Evolutionary conservation across 2,329 filamentous ascomycete species (phyloP), one percentile per base, ranked within the genome.

Genomic region (Hyphodiscus sp.): DNA sequence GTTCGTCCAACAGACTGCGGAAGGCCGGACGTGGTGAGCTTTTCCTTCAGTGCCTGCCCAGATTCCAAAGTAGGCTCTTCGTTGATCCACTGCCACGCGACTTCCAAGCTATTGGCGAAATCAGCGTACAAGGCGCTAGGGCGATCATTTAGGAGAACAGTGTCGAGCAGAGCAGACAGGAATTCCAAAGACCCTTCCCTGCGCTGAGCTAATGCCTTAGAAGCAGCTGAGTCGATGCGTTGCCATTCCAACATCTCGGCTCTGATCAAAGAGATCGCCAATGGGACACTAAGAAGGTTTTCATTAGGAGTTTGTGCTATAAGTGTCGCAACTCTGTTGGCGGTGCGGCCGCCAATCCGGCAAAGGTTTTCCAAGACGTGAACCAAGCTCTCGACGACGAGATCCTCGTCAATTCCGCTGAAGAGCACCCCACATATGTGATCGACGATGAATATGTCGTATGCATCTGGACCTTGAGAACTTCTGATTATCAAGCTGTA

Each of bases 111-210:
- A 57, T 83, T 80, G 7, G 89, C 85, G 65, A 96, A 95, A 70
- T 97, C 91, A 1, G 91, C 85, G 62, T 90, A 87, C 47, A 96
- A 74, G 1, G 87, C 87, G 41, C 86, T 80, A 0, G 90, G 89
- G 45, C 85, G 82, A 47, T 91, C 88, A 61, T 82, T 88, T 48
- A 95, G 79, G 9, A 96, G 74, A 0, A 91, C 81, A 44, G 89
- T 81, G 60, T 94, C 87, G 58, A 96, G 76, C 44, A 96, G 76
- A 44, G 85, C 83, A 49, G 86, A 83, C n/a, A 97, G 77, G 67
- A 95, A 87, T 53, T 90, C 83, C 2, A 96, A 73, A 1, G 87
- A 89, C 20, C 80, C 79, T 8, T 83, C 78, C 57, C 91, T 89
- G 54, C 83, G 83, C 52, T 85, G 78, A 52, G 82, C 75, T 19